A percentile compares a stretch with the other conserved stretches of the same genome.
phyloP scores from a whole-genome alignment of 1,284 basidiomycete species.

The Lentinula novae-zelandiae region DNA sequence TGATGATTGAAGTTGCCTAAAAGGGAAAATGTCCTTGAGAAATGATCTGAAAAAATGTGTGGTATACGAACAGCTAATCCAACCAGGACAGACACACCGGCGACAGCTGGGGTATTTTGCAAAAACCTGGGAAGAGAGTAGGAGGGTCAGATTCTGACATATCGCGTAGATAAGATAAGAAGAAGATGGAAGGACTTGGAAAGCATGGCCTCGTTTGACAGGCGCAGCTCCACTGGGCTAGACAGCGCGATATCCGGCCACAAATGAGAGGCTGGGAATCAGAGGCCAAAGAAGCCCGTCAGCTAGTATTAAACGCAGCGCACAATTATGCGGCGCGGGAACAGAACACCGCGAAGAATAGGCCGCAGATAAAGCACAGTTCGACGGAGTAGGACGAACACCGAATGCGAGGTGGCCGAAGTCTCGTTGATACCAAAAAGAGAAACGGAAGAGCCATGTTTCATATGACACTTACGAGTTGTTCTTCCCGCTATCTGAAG shows the following conservation, averaged over 20 bases:
- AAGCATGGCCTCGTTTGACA: background rate
- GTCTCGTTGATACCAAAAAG: background rate
- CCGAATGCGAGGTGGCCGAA: background rate
- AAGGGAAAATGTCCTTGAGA: background rate
- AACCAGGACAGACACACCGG: slow-evolving; percentile 73
- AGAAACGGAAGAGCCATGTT: background rate
- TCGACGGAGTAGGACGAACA: background rate
- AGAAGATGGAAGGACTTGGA: background rate
- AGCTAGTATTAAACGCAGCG: background rate
- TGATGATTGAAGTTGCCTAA: slow-evolving; percentile 54
- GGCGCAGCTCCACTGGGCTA: background rate
- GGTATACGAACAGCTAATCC: slow-evolving; percentile 45
- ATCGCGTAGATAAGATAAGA: background rate
- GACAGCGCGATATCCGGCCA: background rate
- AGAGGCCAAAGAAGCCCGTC: slow-evolving; percentile 4
- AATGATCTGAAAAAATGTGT: too few relatives aligned
- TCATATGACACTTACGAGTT: slow-evolving; percentile 37
- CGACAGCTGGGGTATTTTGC: slow-evolving; percentile 69
- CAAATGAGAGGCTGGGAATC: slow-evolving; percentile 5
- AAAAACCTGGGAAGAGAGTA: slow-evolving; percentile 53
- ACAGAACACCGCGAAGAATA: background rate
- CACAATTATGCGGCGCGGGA: background rate
- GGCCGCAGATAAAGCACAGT: background rate
- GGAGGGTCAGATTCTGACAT: background rate
- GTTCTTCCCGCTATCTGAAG: slow-evolving; percentile 18